Evolutionary conservation across 2,329 filamentous ascomycete genomes (phyloP), one percentile per base, ranked within the genome.

Genomic region (Penicillium occitanis): DNA sequence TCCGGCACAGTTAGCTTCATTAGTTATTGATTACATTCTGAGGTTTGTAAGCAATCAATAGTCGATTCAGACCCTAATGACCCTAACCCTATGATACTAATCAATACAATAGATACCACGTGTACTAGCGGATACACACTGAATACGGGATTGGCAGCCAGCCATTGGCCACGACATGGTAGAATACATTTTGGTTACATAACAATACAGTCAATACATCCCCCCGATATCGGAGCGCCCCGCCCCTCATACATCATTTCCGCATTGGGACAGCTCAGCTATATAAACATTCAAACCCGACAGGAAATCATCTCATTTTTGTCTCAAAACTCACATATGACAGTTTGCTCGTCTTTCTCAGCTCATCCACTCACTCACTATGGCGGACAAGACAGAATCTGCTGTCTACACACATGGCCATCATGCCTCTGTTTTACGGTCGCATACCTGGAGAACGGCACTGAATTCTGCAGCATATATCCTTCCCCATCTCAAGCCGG

Each of bases 381-480:
- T 66, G 65, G 46, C 33, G 13, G 22, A 44, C 44, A 61, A 63
- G 48, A 61, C 60, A 28, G 65, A 66, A 44, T 63, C 63, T 4
- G 61, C 66, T 25, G 42, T 64, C 61, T 81, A 81, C 69, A 75
- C 78, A 44, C 78, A 75, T 59, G 77, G 78, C 63, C 79, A 81
- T 70, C 73, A 77, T 61, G 51, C 70, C 53, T 71, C 74, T 17
- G 77, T 79, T n/a, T 70, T 80, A 5, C 68, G 71, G 61, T 77
- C 75, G 10, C 76, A 79, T 68, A 67, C 68, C 58, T 76, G 74
- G 73, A 76, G 77, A 68, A 78, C 75, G 5, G 74, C 71, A 22
- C 42, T 68, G 57, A 78, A 79, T 68, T 78, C 76, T 14, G 75
- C 76, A 17, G 69, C 80, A 67, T 82, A 79, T 68, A 72, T 82